phyloP scores from a whole-genome alignment of 2,329 filamentous ascomycete species.

The Alternaria sp. region DNA sequence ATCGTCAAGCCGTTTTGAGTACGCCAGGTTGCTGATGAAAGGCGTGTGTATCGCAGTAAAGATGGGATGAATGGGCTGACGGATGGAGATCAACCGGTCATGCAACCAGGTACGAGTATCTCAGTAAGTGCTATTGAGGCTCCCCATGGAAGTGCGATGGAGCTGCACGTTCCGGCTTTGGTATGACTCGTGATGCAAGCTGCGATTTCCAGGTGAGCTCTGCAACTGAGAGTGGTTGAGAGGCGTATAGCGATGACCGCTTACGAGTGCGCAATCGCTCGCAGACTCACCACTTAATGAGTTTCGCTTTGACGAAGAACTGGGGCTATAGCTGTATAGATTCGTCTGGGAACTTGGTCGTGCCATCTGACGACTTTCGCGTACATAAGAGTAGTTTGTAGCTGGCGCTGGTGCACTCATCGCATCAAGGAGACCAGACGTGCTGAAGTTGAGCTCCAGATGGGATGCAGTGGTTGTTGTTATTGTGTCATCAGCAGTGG shows the following conservation, averaged over 20 bases:
- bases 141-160: constrained; percentile 25
- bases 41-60: not conserved
- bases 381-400: constrained; percentile 37
- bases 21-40: not conserved
- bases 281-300: constrained; percentile 31
- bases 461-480: constrained; percentile 14
- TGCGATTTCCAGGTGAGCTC: constrained; percentile 8
- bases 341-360: constrained; percentile 46
- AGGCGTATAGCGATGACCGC: constrained; percentile 50
- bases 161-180: constrained; percentile 9
- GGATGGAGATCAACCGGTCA: not conserved
- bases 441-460: constrained; percentile 36
- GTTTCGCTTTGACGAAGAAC: constrained; percentile 41
- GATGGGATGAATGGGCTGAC: not conserved
- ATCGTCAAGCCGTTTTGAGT: not conserved
- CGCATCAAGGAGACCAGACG: constrained; percentile 31
- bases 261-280: constrained; percentile 49
- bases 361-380: constrained; percentile 25
- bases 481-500: constrained; percentile 17
- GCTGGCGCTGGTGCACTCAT: constrained; percentile 28
- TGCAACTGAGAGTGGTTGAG: constrained; percentile 34
- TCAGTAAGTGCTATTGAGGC: constrained; percentile 23
- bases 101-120: constrained; percentile 10
- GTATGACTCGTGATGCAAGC: constrained; percentile 9
- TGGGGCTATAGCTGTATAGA: constrained; percentile 52